phyloP scores from a whole-genome alignment of 208 protist species.

The Phytomonas sp. region DNA sequence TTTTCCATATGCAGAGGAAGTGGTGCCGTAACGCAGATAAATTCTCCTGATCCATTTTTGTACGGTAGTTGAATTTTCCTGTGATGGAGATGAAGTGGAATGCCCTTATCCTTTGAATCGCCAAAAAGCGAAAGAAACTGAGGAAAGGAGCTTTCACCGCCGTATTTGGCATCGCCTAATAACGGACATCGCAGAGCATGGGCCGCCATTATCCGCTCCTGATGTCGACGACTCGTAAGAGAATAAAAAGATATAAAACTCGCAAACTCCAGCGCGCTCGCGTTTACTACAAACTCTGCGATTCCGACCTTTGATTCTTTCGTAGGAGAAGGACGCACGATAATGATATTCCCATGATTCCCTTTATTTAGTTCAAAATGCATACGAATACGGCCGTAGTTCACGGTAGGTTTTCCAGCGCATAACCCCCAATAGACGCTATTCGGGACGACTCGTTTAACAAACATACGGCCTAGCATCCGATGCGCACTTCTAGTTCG shows the following conservation, averaged over 20 bases:
- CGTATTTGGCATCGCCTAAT: constrained; percentile 89
- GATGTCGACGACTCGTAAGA: constrained; percentile 77
- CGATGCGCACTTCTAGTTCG: constrained; percentile 68
- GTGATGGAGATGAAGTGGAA: constrained; percentile 84
- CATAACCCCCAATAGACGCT: constrained; percentile 91
- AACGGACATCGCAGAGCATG: constrained; percentile 83
- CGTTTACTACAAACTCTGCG: constrained; percentile 88
- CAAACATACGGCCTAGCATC: constrained; percentile 86
- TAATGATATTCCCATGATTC: constrained; percentile 51
- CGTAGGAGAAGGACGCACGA: constrained; percentile 73
- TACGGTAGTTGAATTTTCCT: constrained; percentile 88
- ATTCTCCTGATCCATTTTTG: constrained; percentile 74
- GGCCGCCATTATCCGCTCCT: constrained; percentile 88
- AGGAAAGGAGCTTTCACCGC: constrained; percentile 83
- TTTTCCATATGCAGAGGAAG: constrained; percentile 86
- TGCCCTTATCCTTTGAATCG: constrained; percentile 65
- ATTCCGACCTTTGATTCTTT: constrained; percentile 72
- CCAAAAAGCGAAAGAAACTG: constrained; percentile 74
- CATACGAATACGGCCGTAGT: constrained; percentile 88
- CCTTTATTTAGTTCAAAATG: constrained; percentile 83
- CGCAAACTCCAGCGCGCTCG: constrained; percentile 73
- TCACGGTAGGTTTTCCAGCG: constrained; percentile 76
- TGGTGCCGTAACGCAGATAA: constrained; percentile 81
- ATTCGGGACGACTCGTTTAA: constrained; percentile 84
- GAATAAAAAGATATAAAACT: constrained; percentile 90